These are phyloP conservation scores for Taiozyma sp. DNA, from an alignment of 1,139 yeast genomes.

Conservation along the genomic window DNA sequence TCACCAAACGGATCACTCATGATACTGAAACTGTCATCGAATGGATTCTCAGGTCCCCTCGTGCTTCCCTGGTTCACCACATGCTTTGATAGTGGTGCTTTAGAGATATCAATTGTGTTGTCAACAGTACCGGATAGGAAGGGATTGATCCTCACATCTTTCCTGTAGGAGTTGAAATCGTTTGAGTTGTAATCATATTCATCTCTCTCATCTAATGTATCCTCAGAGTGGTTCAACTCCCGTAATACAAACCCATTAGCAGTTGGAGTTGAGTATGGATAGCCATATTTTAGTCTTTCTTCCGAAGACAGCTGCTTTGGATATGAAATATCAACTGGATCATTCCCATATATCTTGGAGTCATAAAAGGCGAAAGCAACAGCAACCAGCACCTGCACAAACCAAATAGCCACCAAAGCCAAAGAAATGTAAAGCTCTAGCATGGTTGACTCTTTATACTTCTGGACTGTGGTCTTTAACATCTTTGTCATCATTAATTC, in stretches of 20 bases:
- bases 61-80: background rate
- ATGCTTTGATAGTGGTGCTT: background rate
- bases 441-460: constrained; percentile 33
- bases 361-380: constrained; percentile 18
- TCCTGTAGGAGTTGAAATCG: background rate
- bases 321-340: constrained; percentile 2
- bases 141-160: background rate
- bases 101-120: background rate
- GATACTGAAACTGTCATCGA: background rate
- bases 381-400: constrained; percentile 40
- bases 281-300: constrained; percentile 8
- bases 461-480: constrained; percentile 24
- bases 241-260: background rate
- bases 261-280: constrained; percentile 8
- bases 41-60: background rate
- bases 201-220: background rate
- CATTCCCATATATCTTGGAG: background rate
- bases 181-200: background rate
- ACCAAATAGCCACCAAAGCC: constrained; percentile 44
- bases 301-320: constrained; percentile 9
- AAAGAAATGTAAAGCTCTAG: constrained; percentile 44
- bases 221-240: background rate
- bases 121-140: background rate
- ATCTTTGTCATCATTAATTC: constrained; percentile 26
- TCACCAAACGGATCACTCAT: background rate